phyloP scores from a whole-genome alignment of 805 yeast genomes.

The Lachancea kluyveri region DNA sequence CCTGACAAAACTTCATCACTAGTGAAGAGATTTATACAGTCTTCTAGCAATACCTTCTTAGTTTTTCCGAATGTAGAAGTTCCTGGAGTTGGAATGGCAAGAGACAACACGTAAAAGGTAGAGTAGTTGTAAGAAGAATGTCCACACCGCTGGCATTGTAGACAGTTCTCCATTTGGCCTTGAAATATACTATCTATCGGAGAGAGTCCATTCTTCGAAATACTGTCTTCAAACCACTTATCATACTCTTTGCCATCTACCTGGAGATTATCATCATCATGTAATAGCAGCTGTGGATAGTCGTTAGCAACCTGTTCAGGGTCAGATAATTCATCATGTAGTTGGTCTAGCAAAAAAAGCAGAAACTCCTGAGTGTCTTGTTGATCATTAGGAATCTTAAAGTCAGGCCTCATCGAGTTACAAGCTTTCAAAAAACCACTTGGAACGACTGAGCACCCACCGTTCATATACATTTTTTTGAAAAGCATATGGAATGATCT shows the following conservation, averaged over 20 bases:
- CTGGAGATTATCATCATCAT: conserved; percentile 23
- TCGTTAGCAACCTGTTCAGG: conserved; percentile 33
- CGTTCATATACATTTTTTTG: conserved; percentile 50
- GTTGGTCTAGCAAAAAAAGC: conserved; percentile 55
- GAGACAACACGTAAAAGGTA: conserved; percentile 55
- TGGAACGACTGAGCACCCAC: conserved; percentile 60
- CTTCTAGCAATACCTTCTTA: conserved; percentile 45
- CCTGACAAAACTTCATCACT: conserved; percentile 59
- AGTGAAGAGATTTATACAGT: conserved; percentile 57
- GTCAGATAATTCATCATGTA: conserved; percentile 59
- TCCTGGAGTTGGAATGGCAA: conserved; percentile 47
- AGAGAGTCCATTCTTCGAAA: conserved; percentile 54
- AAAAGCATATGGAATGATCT: conserved; percentile 50
- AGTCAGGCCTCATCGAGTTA: conserved; percentile 53
- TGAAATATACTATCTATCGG: conserved; percentile 63
- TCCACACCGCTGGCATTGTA: conserved; percentile 62
- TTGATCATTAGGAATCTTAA: conserved; percentile 65
- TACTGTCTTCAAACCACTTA: conserved; percentile 51
- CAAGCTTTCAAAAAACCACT: conserved; percentile 52
- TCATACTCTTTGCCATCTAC: conserved; percentile 44
- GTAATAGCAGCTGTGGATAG: conserved; percentile 33
- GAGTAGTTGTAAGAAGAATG: conserved; percentile 53
- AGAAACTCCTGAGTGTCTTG: conserved; percentile 79
- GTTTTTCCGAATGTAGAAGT: conserved; percentile 20
- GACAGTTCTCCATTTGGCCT: conserved; percentile 63